Base-by-base conservation (phyloP, 2,329 filamentous ascomycete genomes). In the Pseudogymnoascus sp. region DNA sequence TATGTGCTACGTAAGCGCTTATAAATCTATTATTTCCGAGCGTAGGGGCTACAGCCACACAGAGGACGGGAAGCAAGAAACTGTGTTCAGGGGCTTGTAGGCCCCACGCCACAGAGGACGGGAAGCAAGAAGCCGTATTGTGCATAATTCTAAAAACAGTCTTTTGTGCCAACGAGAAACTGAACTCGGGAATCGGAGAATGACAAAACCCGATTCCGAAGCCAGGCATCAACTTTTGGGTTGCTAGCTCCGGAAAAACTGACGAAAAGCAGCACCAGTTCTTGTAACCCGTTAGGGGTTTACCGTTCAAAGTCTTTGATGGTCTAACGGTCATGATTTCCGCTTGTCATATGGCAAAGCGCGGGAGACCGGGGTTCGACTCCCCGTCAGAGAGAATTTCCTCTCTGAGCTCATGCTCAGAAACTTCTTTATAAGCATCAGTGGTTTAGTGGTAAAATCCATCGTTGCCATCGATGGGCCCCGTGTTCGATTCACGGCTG, bases 251-350 rank as follows among this genome's bases (percentile, higher is more conserved):
- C 13, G 23, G 13, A 51, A 51, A 51, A 51, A 16, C 23, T 51
- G 2, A 28, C 14, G 45, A 28, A 28, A 51, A 51, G 13, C 45
- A 51, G 23, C 23, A 51, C 6, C n/a, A n/a, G n/a, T n/a, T n/a
- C n/a, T n/a, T n/a, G n/a, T n/a, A n/a, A n/a, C n/a, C n/a, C n/a
- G n/a, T n/a, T n/a, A n/a, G n/a, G n/a, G n/a, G n/a, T n/a, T n/a
- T n/a, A n/a, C n/a, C n/a, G n/a, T 25, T 54, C 14, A 54, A 31
- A 16, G 4, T 41, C 71, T 71, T 70, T 71, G 70, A 74, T 74
- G 72, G 71, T 74, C 72, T 74, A 74, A 73, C 71, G 71, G 73
- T 74, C 67, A 74, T 74, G 73, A 75, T 74, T 74, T 74, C 73
- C 72, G 73, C 73, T 74, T 74, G 72, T 74, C 73, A 75, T 65